Percentiles rank a stretch among this genome's conserved stretches.
Evolutionary conservation across 73 alveolate species (phyloP).

Genomic region (Symbiodinium pilosum): DNA sequence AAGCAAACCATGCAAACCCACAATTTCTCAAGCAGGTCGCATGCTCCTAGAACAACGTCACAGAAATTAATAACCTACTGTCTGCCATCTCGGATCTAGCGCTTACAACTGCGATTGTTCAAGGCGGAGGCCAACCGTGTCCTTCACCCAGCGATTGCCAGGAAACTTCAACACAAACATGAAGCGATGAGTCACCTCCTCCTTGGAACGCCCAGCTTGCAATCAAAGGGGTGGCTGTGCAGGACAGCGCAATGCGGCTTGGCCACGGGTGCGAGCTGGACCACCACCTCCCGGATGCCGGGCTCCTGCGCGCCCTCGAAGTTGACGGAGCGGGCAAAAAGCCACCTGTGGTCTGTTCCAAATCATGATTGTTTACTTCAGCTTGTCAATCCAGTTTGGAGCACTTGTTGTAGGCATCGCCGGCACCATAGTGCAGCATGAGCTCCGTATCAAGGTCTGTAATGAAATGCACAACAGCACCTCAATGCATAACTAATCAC

Average conservation of each 20-base stretch:
- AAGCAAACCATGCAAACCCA: too few species aligned
- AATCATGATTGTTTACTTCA: neutral
- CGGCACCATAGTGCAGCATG: conserved; percentile 58
- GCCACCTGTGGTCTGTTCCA: neutral
- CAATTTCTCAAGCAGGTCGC: too few species aligned
- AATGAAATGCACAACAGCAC: conserved; percentile 48
- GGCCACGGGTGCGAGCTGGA: conserved; percentile 23
- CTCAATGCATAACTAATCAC: too few species aligned
- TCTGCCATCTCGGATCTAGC: too few species aligned
- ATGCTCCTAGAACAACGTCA: too few species aligned
- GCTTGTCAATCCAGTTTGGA: too few species aligned
- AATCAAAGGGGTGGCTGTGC: too few species aligned
- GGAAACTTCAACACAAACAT: conserved; percentile 85
- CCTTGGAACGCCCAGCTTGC: neutral
- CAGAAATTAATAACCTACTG: too few species aligned
- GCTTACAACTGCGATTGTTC: too few species aligned
- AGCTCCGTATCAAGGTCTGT: conserved; percentile 49
- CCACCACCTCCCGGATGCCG: conserved; percentile 48
- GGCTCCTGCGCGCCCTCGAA: conserved; percentile 45
- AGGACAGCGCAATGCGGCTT: too few species aligned
- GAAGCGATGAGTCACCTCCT: conserved; percentile 39
- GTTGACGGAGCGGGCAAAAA: conserved; percentile 44
- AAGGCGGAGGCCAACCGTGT: too few species aligned
- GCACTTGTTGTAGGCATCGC: conserved; percentile 67
- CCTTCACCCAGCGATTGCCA: conserved; percentile 62